These are phyloP conservation scores for Xylariaceae sp. DNA, from an alignment of 2,329 filamentous ascomycete genomes.

Conservation along the genomic window DNA sequence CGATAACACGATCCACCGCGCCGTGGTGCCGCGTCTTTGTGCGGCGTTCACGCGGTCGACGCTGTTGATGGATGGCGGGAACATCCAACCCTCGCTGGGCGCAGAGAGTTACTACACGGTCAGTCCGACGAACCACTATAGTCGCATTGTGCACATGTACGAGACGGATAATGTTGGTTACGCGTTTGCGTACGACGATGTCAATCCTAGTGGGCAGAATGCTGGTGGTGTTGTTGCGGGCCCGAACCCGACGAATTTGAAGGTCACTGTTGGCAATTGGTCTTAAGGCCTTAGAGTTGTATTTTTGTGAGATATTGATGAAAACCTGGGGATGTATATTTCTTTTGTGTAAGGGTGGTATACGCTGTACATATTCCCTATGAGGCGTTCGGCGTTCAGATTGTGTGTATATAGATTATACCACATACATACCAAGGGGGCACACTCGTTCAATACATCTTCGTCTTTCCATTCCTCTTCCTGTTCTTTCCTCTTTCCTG, in stretches of 20 bases:
- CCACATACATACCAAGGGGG: no score
- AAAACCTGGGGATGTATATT: not conserved
- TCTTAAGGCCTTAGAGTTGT: not conserved
- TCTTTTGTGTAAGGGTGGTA: not conserved
- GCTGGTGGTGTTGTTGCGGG: slow-evolving; percentile 48
- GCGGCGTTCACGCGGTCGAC: slow-evolving; percentile 45
- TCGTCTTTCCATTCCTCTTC: no score
- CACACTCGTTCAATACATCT: no score
- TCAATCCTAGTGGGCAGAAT: slow-evolving; percentile 53
- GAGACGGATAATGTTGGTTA: slow-evolving; percentile 58
- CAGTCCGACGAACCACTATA: slow-evolving; percentile 50
- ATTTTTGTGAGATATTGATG: not conserved
- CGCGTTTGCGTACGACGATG: slow-evolving; percentile 64
- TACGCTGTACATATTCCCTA: no score
- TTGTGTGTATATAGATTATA: no score
- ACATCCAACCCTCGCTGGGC: slow-evolving; percentile 40
- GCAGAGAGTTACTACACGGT: slow-evolving; percentile 40
- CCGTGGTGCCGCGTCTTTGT: slow-evolving; percentile 44
- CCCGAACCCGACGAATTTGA: slow-evolving; percentile 42
- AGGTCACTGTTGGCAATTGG: slow-evolving; percentile 43
- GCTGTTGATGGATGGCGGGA: slow-evolving; percentile 41
- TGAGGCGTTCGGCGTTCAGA: no score
- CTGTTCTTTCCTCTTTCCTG: no score
- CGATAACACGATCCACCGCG: slow-evolving; percentile 39
- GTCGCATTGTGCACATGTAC: slow-evolving; percentile 54